Conservation (phyloP, 164 flowering plant species). For the Umbilicus rupestris region DNA sequence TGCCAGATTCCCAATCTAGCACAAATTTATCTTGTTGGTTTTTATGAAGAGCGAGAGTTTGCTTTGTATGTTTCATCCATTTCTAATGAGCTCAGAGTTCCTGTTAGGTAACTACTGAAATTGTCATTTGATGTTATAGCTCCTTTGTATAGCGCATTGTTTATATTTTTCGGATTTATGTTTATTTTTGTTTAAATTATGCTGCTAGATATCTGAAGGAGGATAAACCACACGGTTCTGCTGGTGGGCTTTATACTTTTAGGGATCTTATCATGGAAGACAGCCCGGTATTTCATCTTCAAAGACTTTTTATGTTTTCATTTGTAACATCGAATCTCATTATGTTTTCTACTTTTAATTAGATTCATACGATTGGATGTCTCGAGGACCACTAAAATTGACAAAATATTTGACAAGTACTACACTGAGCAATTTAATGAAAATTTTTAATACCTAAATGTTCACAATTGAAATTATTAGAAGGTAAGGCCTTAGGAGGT, state of each 20-base stretch:
- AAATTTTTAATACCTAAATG: too few species aligned
- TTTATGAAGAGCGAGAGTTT: slow-evolving; percentile 95
- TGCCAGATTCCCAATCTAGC: slow-evolving; percentile 79
- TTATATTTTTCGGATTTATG: background rate
- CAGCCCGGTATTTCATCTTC: slow-evolving; percentile 43
- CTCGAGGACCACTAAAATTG: too few species aligned
- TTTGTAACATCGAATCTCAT: background rate
- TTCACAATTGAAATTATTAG: too few species aligned
- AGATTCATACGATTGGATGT: background rate
- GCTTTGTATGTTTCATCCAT: slow-evolving; percentile 85
- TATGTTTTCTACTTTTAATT: background rate
- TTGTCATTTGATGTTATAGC: background rate
- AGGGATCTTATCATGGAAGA: slow-evolving; percentile 96
- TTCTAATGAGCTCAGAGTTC: slow-evolving; percentile 87
- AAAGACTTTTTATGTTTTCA: background rate
- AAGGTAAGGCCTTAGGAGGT: too few species aligned
- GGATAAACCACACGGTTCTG: slow-evolving; percentile 96
- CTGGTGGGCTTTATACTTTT: slow-evolving; percentile 90
- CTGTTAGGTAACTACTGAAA: slow-evolving; percentile 54
- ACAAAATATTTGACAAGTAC: too few species aligned
- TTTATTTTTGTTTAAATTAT: slow-evolving; percentile 2
- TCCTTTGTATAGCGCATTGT: background rate
- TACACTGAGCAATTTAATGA: too few species aligned
- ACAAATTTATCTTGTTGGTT: slow-evolving; percentile 87
- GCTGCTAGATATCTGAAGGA: slow-evolving; percentile 75